Evolutionary conservation across 176 grass and related monocot species (phyloP).

Genomic region (Eleusine indica): DNA sequence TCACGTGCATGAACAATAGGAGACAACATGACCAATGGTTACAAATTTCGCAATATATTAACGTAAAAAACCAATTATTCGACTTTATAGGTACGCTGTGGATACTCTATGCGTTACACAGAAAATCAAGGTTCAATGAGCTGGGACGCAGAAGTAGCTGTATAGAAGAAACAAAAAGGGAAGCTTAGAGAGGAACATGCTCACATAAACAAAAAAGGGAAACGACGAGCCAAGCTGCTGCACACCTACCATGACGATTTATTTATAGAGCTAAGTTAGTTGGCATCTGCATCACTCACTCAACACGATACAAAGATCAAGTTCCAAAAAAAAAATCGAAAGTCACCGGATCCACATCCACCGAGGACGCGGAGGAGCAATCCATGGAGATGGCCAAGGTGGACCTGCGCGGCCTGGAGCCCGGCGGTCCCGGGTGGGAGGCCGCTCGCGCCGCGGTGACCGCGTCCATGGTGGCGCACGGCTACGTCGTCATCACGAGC

Average conservation of each 20-base stretch:
- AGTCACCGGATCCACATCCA: neutral
- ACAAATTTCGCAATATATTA: too few relatives aligned
- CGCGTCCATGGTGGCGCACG: slow-evolving; percentile 46
- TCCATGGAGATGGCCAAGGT: slow-evolving; percentile 27
- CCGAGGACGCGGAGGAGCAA: neutral
- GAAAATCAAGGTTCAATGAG: too few relatives aligned
- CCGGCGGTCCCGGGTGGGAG: slow-evolving; percentile 42
- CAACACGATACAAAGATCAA: neutral
- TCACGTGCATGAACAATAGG: too few relatives aligned
- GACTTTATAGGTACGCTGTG: too few relatives aligned
- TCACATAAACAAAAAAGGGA: too few relatives aligned
- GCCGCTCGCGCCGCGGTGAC: slow-evolving; percentile 38
- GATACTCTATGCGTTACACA: too few relatives aligned
- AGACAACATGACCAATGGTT: too few relatives aligned
- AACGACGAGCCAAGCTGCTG: neutral
- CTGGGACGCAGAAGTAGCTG: too few relatives aligned
- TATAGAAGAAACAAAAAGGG: too few relatives aligned
- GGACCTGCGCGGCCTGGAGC: slow-evolving; percentile 42
- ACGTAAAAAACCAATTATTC: too few relatives aligned
- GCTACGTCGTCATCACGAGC: slow-evolving; percentile 48
- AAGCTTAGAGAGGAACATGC: too few relatives aligned
- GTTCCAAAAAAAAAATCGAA: neutral
- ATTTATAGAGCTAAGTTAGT: neutral
- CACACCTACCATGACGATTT: neutral
- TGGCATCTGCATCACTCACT: neutral